Evolutionary conservation across 2,329 filamentous ascomycete species (phyloP), one percentile per base, ranked within the genome.

Genomic region (Gnomoniopsis sp.): DNA sequence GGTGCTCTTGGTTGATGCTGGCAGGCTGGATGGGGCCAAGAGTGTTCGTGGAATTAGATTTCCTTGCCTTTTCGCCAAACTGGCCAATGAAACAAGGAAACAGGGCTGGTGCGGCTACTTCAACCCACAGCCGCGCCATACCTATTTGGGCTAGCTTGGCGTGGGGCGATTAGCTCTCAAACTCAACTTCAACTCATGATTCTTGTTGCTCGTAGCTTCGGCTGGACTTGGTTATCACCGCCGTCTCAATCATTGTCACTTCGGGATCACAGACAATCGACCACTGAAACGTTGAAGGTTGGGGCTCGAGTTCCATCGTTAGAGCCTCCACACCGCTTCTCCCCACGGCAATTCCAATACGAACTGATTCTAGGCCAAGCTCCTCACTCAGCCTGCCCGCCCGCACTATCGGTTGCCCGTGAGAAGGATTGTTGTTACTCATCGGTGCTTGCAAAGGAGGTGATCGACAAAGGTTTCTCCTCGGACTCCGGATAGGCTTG

Each of bases 321-420:
- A 51, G 33, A 22, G 8, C 49, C 23, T 15, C 30, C 12, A n/a
- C 15, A 51, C 11, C 23, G 6, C 15, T 41, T 3, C n/a, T n/a
- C 36, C 21, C 15, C 30, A 44, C 57, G 48, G 53, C 47, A 59
- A 38, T 55, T 55, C 30, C 52, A 34, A 55, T 55, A 59, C 57
- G 52, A 55, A 48, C 19, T 55, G 26, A 6, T 12, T 36, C 49
- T 33, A 36, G 17, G n/a, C 33, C 34, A 43, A 50, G 43, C 49
- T 57, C 55, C 36, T 51, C 41, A 48, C 4, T 8, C 26, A 4
- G 26, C 26, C 8, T 30, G n/a, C 26, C 26, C 26, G n/a, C 22
- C 22, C 11, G 21, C 30, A 26, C 30, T 12, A 23, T 21, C 36
- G 43, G 14, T 49, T 33, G 22, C 22, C 53, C 43, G n/a, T 11